These are phyloP conservation scores for Helicostylum pulchrum DNA, from an alignment of 192 early-diverging fungal genomes.

Conservation along the genomic window DNA sequence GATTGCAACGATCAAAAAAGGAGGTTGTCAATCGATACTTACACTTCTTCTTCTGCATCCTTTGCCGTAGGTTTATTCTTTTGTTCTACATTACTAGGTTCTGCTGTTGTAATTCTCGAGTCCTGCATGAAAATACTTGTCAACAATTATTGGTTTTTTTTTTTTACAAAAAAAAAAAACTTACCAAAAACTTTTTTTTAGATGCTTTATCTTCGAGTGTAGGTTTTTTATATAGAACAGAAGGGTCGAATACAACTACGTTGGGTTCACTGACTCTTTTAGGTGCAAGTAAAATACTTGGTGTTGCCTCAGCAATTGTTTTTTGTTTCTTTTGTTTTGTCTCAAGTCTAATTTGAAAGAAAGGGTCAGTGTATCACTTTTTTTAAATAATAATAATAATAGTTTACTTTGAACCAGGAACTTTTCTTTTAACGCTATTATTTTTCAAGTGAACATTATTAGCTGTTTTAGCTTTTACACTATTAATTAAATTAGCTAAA, in stretches of 20 bases:
- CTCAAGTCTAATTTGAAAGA: neutral
- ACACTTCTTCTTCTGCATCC: constrained; percentile 40
- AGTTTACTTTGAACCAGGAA: neutral
- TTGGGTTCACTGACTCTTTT: constrained; percentile 23
- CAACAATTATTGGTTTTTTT: too few relatives aligned
- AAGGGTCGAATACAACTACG: constrained; percentile 35
- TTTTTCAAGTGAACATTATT: constrained; percentile 20
- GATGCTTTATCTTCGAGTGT: constrained; percentile 22
- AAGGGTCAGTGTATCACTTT: neutral
- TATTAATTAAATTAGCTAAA: constrained; percentile 28
- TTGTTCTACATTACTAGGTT: neutral
- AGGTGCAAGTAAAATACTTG: neutral
- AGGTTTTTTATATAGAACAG: constrained; percentile 15
- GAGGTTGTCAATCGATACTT: constrained; percentile 2
- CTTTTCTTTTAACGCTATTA: constrained; percentile 16
- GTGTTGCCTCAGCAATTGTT: neutral
- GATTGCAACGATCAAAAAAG: neutral
- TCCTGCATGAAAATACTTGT: constrained; percentile 17
- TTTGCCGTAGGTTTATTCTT: constrained; percentile 11
- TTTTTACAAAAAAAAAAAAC: neutral
- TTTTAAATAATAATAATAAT: neutral
- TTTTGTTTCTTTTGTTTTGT: neutral
- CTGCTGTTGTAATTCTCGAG: constrained; percentile 28
- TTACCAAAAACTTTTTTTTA: constrained; percentile 43
- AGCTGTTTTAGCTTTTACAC: constrained; percentile 24